These are phyloP conservation scores for Rozella allomycis DNA, from an alignment of 371 early-diverging fungal genomes.

Conservation along the genomic window DNA sequence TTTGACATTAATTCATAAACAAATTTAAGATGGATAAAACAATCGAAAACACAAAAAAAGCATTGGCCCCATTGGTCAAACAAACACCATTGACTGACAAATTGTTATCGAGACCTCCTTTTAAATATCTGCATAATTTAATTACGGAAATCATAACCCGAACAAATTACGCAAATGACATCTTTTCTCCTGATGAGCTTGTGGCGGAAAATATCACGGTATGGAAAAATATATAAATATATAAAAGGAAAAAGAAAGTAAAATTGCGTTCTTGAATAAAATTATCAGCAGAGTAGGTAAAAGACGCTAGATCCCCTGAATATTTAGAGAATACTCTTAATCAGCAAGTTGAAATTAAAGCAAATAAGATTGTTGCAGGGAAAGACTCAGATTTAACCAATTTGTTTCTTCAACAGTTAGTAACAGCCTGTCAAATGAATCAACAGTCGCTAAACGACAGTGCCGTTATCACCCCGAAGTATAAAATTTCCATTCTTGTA, in stretches of 20 bases:
- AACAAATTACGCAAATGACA: constrained; percentile 11
- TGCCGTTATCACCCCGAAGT: no score
- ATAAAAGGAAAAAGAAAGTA: constrained; percentile 22
- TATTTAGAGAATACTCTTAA: constrained; percentile 9
- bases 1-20: no score
- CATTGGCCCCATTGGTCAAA: constrained; percentile 12
- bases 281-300: constrained; percentile 19
- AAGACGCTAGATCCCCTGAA: constrained; percentile 2
- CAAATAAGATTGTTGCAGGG: constrained; percentile 28
- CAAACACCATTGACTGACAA: constrained; percentile 26
- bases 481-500: no score
- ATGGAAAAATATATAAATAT: neutral
- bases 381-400: constrained; percentile 30
- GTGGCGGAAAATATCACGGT: constrained; percentile 22
- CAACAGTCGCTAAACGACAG: no score
- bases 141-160: constrained; percentile 16
- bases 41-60: no score
- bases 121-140: constrained; percentile 30
- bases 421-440: no score
- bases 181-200: constrained; percentile 21
- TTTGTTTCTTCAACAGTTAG: constrained; percentile 20
- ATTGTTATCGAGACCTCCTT: constrained; percentile 30
- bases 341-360: constrained; percentile 14
- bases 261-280: constrained; percentile 21
- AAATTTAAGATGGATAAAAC: no score